These are phyloP conservation scores for Helianthus tuberosus DNA, from an alignment of 129 eudicot species.

Conservation along the genomic window DNA sequence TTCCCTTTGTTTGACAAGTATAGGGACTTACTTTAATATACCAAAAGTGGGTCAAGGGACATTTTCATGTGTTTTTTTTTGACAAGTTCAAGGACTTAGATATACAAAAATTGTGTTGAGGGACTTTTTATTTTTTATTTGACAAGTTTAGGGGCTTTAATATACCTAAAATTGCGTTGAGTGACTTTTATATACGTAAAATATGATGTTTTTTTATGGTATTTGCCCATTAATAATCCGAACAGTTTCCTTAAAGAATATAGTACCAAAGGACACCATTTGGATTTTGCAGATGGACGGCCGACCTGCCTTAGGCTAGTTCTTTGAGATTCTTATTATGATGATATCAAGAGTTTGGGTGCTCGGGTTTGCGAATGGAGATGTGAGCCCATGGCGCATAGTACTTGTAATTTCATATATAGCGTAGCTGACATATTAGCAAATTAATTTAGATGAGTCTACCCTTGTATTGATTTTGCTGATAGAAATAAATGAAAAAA, in stretches of 20 bases:
- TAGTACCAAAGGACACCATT: not conserved
- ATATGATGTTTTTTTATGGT: too few relatives aligned
- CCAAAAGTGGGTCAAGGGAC: too few relatives aligned
- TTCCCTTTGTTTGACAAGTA: too few relatives aligned
- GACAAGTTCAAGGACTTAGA: too few relatives aligned
- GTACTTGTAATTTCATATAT: constrained; percentile 37
- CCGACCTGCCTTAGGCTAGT: constrained; percentile 28
- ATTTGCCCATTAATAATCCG: not conserved
- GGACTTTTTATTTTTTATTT: too few relatives aligned
- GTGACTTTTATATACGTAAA: too few relatives aligned
- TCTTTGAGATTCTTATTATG: constrained; percentile 33
- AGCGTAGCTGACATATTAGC: constrained; percentile 42
- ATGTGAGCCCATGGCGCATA: constrained; percentile 7
- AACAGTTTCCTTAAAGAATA: not conserved
- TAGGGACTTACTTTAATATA: too few relatives aligned
- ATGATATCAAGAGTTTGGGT: constrained; percentile 23
- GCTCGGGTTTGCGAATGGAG: constrained; percentile 24
- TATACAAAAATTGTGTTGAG: too few relatives aligned
- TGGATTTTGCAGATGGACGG: constrained; percentile 25
- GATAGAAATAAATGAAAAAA: constrained; percentile 25
- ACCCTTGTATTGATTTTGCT: constrained; percentile 35
- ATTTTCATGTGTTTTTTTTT: too few relatives aligned
- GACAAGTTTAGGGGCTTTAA: too few relatives aligned
- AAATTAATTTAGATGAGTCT: constrained; percentile 40
- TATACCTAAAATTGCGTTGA: too few relatives aligned